These are phyloP conservation scores for Micromonas commoda DNA, from an alignment of 139 green algal species.

Conservation along the genomic window DNA sequence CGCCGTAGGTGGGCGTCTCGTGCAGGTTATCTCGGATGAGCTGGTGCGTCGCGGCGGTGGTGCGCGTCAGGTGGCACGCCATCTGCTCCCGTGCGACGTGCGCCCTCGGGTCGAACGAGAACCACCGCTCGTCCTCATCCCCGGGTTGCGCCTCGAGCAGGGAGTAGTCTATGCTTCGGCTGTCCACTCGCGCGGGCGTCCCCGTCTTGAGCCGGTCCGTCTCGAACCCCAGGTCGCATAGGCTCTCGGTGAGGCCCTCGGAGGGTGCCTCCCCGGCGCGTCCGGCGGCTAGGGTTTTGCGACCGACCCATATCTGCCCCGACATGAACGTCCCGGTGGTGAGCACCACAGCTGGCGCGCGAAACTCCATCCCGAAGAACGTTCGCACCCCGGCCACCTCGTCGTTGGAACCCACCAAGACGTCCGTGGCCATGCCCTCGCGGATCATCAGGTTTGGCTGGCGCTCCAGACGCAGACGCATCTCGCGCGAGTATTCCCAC, in stretches of 20 bases:
- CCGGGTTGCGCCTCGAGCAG: slow-evolving; percentile 71
- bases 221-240: slow-evolving; percentile 82
- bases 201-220: slow-evolving; percentile 92
- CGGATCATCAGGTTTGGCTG: slow-evolving; percentile 77
- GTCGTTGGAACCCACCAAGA: slow-evolving; percentile 83
- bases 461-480: slow-evolving; percentile 40
- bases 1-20: slow-evolving; percentile 93
- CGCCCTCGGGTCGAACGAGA: slow-evolving; percentile 78
- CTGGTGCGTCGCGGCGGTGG: slow-evolving; percentile 76
- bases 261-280: slow-evolving; percentile 81
- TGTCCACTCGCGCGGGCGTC: slow-evolving; percentile 87
- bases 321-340: slow-evolving; percentile 99
- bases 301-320: slow-evolving; percentile 90
- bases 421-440: slow-evolving; percentile 80
- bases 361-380: slow-evolving; percentile 86
- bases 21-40: slow-evolving; percentile 74
- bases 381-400: slow-evolving; percentile 78
- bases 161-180: slow-evolving; percentile 72
- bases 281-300: slow-evolving; percentile 72
- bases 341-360: slow-evolving; percentile 70
- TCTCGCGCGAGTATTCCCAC: slow-evolving; percentile 66
- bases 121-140: slow-evolving; percentile 64
- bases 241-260: slow-evolving; percentile 80
- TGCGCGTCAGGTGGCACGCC: slow-evolving; percentile 87
- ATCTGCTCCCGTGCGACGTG: slow-evolving; percentile 73